phyloP scores from a whole-genome alignment of 257 asterid species.

The Fraxinus americana region DNA sequence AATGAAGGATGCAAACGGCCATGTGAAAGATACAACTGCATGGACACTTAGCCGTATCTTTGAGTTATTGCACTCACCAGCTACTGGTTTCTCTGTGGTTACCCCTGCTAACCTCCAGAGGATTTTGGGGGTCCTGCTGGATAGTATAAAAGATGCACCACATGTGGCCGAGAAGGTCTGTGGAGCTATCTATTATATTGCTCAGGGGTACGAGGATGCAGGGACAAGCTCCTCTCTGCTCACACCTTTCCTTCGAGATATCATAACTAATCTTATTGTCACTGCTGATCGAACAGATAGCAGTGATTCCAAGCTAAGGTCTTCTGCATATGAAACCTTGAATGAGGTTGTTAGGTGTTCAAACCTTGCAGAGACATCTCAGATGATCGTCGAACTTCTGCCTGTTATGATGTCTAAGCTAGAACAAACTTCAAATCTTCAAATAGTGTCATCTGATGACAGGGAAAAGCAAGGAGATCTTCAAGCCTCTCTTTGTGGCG shows the following conservation, averaged over 20 bases:
- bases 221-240: slow-evolving; percentile 68
- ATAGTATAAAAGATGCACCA: slow-evolving; percentile 68
- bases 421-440: slow-evolving; percentile 60
- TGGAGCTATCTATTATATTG: slow-evolving; percentile 81
- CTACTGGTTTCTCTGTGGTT: slow-evolving; percentile 63
- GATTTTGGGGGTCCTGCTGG: slow-evolving; percentile 60
- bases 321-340: slow-evolving; percentile 75
- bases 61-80: slow-evolving; percentile 73
- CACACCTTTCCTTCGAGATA: slow-evolving; percentile 63
- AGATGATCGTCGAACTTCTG: slow-evolving; percentile 59
- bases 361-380: slow-evolving; percentile 65
- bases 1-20: slow-evolving; percentile 72
- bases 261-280: slow-evolving; percentile 53
- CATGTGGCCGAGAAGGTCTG: slow-evolving; percentile 83
- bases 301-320: slow-evolving; percentile 66
- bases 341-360: slow-evolving; percentile 77
- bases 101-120: slow-evolving; percentile 63
- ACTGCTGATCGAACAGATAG: slow-evolving; percentile 73
- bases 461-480: slow-evolving; percentile 85
- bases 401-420: slow-evolving; percentile 73
- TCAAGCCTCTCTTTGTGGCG: slow-evolving; percentile 89
- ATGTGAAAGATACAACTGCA: slow-evolving; percentile 86
- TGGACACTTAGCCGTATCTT: slow-evolving; percentile 94
- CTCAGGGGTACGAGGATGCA: slow-evolving; percentile 84
- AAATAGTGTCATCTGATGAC: slow-evolving; percentile 66